Evolutionary conservation across 192 early-diverging fungal species (phyloP), one percentile per base, ranked within the genome.

Genomic region (Nowakowskiella sp.): DNA sequence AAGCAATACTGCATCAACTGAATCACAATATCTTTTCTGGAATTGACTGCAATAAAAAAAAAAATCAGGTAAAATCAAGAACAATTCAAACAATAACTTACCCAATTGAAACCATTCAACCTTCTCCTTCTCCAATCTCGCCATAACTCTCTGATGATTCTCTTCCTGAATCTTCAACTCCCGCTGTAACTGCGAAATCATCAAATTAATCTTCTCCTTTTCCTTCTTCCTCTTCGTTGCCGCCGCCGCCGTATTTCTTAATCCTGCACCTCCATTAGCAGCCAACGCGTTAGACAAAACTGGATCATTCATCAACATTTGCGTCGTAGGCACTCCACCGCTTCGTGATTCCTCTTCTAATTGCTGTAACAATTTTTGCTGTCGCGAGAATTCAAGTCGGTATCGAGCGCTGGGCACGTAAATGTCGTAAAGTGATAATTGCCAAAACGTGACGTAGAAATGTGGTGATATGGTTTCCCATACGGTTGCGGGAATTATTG

Each of bases 401-500:
- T 92, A 92, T 36, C 75, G 76, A 5, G 62, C 54, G 30, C 64
- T 64, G 19, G 85, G 87, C 13, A 82, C 74, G 31, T 70, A 60
- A 9, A 92, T 84, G 55, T 92, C 89, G 56, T 84, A 84, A 3
- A 91, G 55, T 3, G 65, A 61, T 7, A 92, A 60, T 36, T 84
- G 83, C 89, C 89, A 92, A 55, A 90, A 92, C 0, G 78, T 79
- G 5, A 74, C 65, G 58, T 82, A 92, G 49, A 91, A 92, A 19
- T 80, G 64, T 0, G 86, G 78, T 4, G 58, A 49, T 9, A 66
- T 50, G 6, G 51, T 63, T 9, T 50, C 59, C 79, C 74, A 80
- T 0, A 70, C 67, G 3, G 47, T 29, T 0, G 51, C 31, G 24
- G 72, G 70, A 3, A 68, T 30, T 23, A 76, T 81, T 1, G 43